Conservation (phyloP, 2,329 filamentous ascomycete genomes). For the Lachnellula occidentalis region DNA sequence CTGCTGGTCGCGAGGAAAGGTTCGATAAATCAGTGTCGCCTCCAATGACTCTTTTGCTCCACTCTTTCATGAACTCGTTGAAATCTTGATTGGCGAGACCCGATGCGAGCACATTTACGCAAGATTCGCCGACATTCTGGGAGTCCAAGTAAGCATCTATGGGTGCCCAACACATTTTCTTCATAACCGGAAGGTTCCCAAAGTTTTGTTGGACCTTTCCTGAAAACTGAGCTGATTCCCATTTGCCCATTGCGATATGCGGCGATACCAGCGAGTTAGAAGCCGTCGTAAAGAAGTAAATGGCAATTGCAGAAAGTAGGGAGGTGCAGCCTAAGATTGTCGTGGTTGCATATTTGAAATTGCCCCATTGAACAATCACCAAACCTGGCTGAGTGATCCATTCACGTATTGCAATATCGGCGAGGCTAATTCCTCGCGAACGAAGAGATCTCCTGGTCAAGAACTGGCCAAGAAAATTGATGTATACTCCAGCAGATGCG, state of each 20-base stretch:
- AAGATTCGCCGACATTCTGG: constrained; percentile 6
- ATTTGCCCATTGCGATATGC: constrained; percentile 1
- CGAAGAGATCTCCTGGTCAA: constrained; percentile 7
- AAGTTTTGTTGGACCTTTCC: constrained; percentile 2
- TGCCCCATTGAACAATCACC: constrained; percentile 4
- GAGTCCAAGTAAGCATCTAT: constrained; percentile 2
- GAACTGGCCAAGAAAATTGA: constrained; percentile 8
- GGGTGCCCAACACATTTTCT: constrained; percentile 5
- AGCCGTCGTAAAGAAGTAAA: constrained; percentile 6
- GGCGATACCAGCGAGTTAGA: constrained; percentile 8
- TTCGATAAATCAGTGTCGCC: background rate
- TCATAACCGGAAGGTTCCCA: constrained; percentile 5
- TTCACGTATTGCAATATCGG: constrained; percentile 6
- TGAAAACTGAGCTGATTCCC: constrained; percentile 1
- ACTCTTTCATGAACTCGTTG: constrained; percentile 8
- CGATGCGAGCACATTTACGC: constrained; percentile 5
- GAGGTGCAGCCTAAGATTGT: constrained; percentile 4
- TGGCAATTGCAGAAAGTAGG: constrained; percentile 2
- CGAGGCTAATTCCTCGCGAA: constrained; percentile 1
- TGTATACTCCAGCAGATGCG: constrained; percentile 3
- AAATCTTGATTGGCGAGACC: constrained; percentile 6
- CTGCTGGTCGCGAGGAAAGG: background rate
- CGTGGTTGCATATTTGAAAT: constrained; percentile 6
- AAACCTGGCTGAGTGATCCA: constrained; percentile 5
- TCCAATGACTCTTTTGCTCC: background rate